Base-by-base conservation (phyloP, 768 basidiomycete species). In the Boletus reticuloceps region DNA sequence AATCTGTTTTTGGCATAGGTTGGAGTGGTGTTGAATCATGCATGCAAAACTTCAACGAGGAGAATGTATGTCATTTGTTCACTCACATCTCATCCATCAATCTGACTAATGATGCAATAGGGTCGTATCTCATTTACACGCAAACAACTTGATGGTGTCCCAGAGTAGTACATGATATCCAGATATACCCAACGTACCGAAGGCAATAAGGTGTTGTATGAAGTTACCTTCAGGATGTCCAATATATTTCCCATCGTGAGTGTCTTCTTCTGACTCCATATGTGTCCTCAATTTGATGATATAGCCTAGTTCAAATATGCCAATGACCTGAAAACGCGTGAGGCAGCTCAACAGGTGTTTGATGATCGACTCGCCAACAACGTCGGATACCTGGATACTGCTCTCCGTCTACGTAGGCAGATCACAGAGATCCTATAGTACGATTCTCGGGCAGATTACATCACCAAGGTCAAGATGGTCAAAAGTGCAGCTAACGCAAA, bases 11-110 rank as follows among this genome's bases (percentile, higher is more conserved):
- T 34, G 9, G 4, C 32, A 1, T 34, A 32, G 10, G 10, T 2
- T 9, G 32, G 40, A 41, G 9, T 3, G 8, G 9, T 11, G 12
- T 12, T 51, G 32, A 51, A 44, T 41, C n/a, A 20, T 19, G 27
- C n/a, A 9, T 44, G 25, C 91, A 89, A 85, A 91, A 92, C 73
- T 91, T 88, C 74, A 93, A 93, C 62, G 91, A 20, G 70, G 92
- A 94, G 66, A 85, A 86, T 40, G 90, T 89, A 60, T 47, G 76
- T 61, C 13, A 7, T 6, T 43, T 27, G 14, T 12, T 14, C 8
- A 29, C 9, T 20, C 12, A 34, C 13, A 6, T 25, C 1, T 10
- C 13, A 20, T 34, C 31, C 45, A 43, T 51, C 14, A 39, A 39
- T 47, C 53, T 20, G 44, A 54, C 47, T n/a, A 1, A 13, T 34